Base-by-base conservation (phyloP, 1,284 basidiomycete species). In the Earliella scabrosa region DNA sequence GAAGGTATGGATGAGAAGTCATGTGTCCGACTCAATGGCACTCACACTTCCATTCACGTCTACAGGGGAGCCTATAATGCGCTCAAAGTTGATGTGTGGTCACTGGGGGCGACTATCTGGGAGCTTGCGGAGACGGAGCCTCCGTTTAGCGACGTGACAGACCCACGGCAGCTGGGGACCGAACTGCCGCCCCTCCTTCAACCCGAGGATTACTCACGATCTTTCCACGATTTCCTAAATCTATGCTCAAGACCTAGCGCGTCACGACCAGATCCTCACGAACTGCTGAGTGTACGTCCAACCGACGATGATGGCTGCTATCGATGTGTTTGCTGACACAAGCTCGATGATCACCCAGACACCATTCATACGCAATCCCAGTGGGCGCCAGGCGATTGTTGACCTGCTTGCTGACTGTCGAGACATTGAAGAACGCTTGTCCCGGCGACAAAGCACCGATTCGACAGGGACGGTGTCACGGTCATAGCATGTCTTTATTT, bases 81-180 rank as follows among this genome's bases (percentile, higher is more conserved):
- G 1, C 78, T 90, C 45, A 87, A 88, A 68, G 83, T 90, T 45
- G 90, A 92, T 59, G 78, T 88, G 2, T 92, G 90, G 88, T 91
- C 90, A 1, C 74, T 91, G 14, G 90, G 90, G 2, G 90, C 90
- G 2, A 93, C 90, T 0, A 78, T 88, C 0, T 92, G 90, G 90
- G 90, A 93, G 68, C 80, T 90, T 70, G 87, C 87, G 0, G 80
- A 92, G 66, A 81, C 83, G 16, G 76, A 82, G 51, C 90, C 90
- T 8, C 90, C 90, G 0, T 93, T 92, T 67, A 77, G 81, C 4
- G 80, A 83, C 54, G 74, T 82, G 1, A 77, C 83, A 50, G 74
- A 78, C 55, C 60, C 73, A 6, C 66, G 67, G 14, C 75, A 81
- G 45, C 68, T 88, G 10, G 78, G 76, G 8, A 77, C 84, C 20